A percentile compares a stretch with the other conserved stretches of the same genome.
Conservation (phyloP, 2,329 filamentous ascomycete species). For the Colletotrichum spinosum region DNA sequence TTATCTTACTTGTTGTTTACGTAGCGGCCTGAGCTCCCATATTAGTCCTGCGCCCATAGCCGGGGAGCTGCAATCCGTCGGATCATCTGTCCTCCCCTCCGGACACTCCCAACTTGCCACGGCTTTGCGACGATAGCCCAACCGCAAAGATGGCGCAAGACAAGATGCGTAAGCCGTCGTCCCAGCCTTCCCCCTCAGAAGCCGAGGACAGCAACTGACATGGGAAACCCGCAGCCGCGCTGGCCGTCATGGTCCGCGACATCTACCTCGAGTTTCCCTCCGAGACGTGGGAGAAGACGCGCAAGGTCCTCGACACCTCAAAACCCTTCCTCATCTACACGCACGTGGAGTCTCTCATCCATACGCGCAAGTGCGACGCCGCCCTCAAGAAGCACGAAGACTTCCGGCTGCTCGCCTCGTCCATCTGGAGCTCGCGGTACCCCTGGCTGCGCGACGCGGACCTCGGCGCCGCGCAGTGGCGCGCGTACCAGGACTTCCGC, state of each 20-base stretch:
- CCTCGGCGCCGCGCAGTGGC: slow-evolving; percentile 28
- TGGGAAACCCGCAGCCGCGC: slow-evolving; percentile 14
- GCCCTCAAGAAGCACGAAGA: slow-evolving; percentile 5
- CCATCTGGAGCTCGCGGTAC: slow-evolving; percentile 29
- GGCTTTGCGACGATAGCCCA: background rate
- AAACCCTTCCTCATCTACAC: slow-evolving; percentile 29
- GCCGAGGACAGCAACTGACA: slow-evolving; percentile 4
- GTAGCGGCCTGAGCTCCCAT: slow-evolving; percentile 1
- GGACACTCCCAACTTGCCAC: background rate
- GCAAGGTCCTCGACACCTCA: slow-evolving; percentile 6
- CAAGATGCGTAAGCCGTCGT: slow-evolving; percentile 28
- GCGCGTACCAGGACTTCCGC: slow-evolving; percentile 10
- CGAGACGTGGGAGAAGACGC: slow-evolving; percentile 20
- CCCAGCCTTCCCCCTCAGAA: fast-evolving
- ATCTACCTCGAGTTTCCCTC: slow-evolving; percentile 27
- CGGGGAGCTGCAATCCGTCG: background rate
- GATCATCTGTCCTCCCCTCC: no score
- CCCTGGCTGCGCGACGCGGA: slow-evolving; percentile 32
- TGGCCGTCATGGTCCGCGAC: slow-evolving; percentile 18
- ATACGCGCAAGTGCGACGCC: slow-evolving; percentile 22
- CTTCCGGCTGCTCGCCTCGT: slow-evolving; percentile 21
- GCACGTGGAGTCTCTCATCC: slow-evolving; percentile 31
- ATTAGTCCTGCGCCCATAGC: background rate
- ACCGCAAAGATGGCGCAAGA: slow-evolving; percentile 29
- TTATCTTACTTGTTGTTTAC: background rate